Evolutionary conservation across 176 grass and related monocot genomes (phyloP).

Genomic region (Cenchrus americanus): DNA sequence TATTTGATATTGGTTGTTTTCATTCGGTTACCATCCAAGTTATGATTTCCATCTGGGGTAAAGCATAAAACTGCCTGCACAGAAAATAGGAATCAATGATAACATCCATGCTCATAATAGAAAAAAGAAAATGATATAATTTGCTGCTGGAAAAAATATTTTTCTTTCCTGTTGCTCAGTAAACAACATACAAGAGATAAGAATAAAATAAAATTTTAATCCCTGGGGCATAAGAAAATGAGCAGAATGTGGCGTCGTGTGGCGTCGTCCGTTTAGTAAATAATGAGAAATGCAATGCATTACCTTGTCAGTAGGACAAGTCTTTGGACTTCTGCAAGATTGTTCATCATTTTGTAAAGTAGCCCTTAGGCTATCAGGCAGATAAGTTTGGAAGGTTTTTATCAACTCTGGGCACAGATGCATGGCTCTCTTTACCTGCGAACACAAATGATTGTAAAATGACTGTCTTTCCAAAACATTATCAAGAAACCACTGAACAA

Average conservation of each 20-base stretch:
- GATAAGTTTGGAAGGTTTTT: constrained; percentile 31
- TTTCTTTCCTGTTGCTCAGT: background rate
- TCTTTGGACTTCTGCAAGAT: constrained; percentile 21
- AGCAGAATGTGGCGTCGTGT: background rate
- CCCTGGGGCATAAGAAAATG: background rate
- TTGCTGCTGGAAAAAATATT: background rate
- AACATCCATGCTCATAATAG: constrained; percentile 16
- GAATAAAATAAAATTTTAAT: background rate
- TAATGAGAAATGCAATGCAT: background rate
- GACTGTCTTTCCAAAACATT: background rate
- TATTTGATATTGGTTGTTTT: background rate
- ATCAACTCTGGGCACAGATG: constrained; percentile 8
- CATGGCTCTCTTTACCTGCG: constrained; percentile 21
- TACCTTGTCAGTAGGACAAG: constrained; percentile 8
- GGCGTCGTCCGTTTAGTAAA: background rate
- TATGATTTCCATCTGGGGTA: constrained; percentile 35
- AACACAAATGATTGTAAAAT: constrained; percentile 17
- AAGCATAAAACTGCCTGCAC: constrained; percentile 12
- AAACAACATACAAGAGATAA: background rate
- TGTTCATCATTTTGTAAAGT: constrained; percentile 10
- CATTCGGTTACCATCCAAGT: constrained; percentile 7
- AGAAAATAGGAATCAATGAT: background rate
- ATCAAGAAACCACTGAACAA: constrained; percentile 4
- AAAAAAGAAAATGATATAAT: constrained; percentile 1
- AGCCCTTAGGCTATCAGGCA: background rate